Conservation (phyloP, 2,329 filamentous ascomycete species). For the Ascochyta lentis region DNA sequence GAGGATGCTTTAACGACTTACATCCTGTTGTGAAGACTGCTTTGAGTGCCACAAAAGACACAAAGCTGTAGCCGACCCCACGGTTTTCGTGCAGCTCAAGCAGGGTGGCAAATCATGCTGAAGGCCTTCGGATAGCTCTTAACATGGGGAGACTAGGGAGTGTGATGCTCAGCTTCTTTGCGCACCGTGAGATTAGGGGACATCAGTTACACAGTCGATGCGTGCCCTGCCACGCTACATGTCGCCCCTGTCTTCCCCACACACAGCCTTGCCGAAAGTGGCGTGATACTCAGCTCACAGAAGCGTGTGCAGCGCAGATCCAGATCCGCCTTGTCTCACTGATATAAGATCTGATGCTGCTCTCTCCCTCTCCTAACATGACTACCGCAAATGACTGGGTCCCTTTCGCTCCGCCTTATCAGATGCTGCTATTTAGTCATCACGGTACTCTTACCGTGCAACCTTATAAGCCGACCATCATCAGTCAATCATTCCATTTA, state of each 20-base stretch:
- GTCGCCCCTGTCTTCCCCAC: background rate
- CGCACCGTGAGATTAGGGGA: too few relatives aligned
- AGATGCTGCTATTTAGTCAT: conserved; percentile 3
- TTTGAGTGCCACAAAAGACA: too few relatives aligned
- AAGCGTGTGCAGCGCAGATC: conserved; percentile 3
- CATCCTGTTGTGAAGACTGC: too few relatives aligned
- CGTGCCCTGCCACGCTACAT: background rate
- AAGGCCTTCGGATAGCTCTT: too few relatives aligned
- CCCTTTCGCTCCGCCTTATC: background rate
- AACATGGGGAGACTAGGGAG: too few relatives aligned
- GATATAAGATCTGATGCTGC: background rate
- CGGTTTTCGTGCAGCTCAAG: too few relatives aligned
- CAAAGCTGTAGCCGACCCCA: too few relatives aligned
- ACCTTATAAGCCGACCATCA: background rate
- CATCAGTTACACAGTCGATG: too few relatives aligned
- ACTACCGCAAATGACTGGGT: background rate
- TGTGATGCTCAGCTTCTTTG: too few relatives aligned
- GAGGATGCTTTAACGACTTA: too few relatives aligned
- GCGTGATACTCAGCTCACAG: conserved; percentile 39
- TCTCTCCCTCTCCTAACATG: background rate
- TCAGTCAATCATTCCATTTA: background rate
- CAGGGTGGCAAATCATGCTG: too few relatives aligned
- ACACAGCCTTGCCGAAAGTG: conserved; percentile 21
- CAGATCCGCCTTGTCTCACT: background rate
- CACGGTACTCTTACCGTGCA: conserved; percentile 8